Evolutionary conservation across 2,329 filamentous ascomycete species (phyloP).

Genomic region (Sporothrix pallida): DNA sequence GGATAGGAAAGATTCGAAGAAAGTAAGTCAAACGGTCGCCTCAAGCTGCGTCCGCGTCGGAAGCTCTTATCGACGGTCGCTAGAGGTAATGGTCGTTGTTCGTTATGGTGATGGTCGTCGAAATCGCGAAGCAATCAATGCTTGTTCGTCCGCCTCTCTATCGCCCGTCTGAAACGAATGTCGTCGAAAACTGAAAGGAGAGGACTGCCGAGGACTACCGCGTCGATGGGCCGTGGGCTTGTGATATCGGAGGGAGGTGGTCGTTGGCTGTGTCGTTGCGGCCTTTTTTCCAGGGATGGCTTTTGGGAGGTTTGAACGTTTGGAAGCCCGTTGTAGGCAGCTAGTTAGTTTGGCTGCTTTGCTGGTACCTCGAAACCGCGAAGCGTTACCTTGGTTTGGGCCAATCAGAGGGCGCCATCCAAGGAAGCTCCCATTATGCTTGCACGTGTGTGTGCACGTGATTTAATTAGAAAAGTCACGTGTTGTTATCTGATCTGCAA

Average conservation of each 20-base stretch:
- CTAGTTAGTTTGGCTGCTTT: background rate
- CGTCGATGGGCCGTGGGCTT: background rate
- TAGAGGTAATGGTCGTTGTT: background rate
- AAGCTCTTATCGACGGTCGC: background rate
- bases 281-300: conserved; percentile 27
- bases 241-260: background rate
- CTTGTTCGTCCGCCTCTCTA: too few relatives aligned
- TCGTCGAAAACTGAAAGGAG: conserved; percentile 7
- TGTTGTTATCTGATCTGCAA: background rate
- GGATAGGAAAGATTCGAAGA: background rate
- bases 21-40: background rate
- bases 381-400: background rate
- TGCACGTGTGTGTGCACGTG: background rate
- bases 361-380: conserved; percentile 10
- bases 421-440: background rate
- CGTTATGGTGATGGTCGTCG: background rate
- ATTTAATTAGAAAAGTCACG: background rate
- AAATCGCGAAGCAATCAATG: background rate
- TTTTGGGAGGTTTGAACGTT: background rate
- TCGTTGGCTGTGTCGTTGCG: conserved; percentile 16
- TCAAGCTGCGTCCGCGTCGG: conserved; percentile 7
- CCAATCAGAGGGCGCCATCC: conserved; percentile 4
- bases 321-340: background rate
- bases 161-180: conserved; percentile 10
- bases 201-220: background rate